Conservation (phyloP, 2,329 filamentous ascomycete genomes). For the Aspergillus sergii region DNA sequence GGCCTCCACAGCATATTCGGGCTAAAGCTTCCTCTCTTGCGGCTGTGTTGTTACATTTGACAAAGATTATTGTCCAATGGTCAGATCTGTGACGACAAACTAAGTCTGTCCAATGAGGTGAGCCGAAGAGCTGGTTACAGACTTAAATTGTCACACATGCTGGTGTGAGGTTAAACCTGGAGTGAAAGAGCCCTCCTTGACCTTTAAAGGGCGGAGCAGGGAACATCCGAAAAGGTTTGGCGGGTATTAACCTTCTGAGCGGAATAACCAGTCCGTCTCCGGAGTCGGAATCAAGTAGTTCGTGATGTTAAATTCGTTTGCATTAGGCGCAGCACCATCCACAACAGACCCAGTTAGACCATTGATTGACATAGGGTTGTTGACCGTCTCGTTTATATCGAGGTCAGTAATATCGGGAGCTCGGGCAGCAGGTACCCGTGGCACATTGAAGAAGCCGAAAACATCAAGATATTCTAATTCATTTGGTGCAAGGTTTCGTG, state of each 20-base stretch:
- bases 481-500: constrained; percentile 71
- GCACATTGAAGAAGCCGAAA: constrained; percentile 94
- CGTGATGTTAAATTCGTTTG: constrained; percentile 49
- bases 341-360: constrained; percentile 33
- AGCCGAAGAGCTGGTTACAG: neutral
- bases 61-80: neutral
- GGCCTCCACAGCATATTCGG: neutral
- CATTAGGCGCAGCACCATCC: constrained; percentile 24
- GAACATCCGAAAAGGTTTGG: neutral
- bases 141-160: neutral
- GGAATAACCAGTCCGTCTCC: constrained; percentile 50
- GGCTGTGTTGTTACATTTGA: neutral
- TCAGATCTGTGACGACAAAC: neutral
- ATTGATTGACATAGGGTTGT: constrained; percentile 41
- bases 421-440: constrained; percentile 61
- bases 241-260: constrained; percentile 22
- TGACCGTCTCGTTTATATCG: constrained; percentile 29
- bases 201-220: neutral
- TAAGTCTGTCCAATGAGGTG: neutral
- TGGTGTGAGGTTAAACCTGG: neutral
- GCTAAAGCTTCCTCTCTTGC: neutral
- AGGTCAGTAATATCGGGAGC: constrained; percentile 29
- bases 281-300: constrained; percentile 51
- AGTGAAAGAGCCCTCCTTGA: neutral
- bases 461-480: constrained; percentile 90